Evolutionary conservation across 164 flowering plant genomes (phyloP).

Genomic region (Platanus orientalis): DNA sequence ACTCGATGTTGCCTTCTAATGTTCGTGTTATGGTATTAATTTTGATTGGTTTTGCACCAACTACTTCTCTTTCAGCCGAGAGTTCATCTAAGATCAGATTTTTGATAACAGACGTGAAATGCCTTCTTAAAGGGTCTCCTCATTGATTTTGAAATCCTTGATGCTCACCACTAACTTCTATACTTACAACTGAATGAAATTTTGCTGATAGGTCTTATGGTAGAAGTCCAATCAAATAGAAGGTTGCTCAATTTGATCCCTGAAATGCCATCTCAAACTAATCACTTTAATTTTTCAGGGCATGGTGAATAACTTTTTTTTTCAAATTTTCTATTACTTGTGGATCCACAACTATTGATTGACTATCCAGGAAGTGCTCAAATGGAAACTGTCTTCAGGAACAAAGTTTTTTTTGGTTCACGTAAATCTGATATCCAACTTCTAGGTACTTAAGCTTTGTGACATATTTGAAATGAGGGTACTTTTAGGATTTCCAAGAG

Average conservation of each 20-base stretch:
- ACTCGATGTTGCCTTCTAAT: conserved; percentile 49
- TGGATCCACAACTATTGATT: conserved; percentile 32
- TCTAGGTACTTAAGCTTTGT: conserved; percentile 45
- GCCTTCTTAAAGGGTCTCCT: not conserved
- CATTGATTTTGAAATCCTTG: not conserved
- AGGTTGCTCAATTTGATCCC: conserved; percentile 31
- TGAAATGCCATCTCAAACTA: not conserved
- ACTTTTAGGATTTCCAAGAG: no score
- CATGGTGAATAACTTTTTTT: not conserved
- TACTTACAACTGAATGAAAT: conserved; percentile 70
- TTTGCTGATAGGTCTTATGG: conserved; percentile 63
- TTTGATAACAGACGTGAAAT: not conserved
- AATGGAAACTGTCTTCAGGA: conserved; percentile 32
- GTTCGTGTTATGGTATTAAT: conserved; percentile 76
- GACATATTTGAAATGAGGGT: no score
- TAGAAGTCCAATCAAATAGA: conserved; percentile 60
- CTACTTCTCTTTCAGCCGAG: conserved; percentile 55
- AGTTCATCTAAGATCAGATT: conserved; percentile 59
- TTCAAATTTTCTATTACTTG: conserved; percentile 9
- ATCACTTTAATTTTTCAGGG: not conserved
- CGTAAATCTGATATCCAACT: conserved; percentile 52
- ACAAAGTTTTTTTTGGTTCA: conserved; percentile 35
- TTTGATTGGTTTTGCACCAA: conserved; percentile 86
- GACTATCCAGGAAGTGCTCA: conserved; percentile 16
- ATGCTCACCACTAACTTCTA: not conserved